Evolutionary conservation across 768 basidiomycete species (phyloP).

Genomic region (Cystobasidiopsis lactophilus): DNA sequence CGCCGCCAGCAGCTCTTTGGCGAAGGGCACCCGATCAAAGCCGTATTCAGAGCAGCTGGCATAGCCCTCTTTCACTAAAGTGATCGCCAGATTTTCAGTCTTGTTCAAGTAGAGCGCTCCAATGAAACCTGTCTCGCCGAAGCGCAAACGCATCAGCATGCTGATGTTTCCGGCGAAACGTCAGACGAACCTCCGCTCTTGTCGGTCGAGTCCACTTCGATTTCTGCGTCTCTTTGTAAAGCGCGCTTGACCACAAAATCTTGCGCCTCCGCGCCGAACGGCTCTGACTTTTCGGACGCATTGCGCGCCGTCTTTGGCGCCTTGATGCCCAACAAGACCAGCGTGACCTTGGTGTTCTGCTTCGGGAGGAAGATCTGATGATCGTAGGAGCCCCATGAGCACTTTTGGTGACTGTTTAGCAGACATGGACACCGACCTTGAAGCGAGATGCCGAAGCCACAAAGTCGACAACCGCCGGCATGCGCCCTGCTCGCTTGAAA

Average conservation of each 20-base stretch:
- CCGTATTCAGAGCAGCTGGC: conserved; percentile 75
- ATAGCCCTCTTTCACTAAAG: conserved; percentile 65
- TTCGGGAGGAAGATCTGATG: conserved; percentile 20
- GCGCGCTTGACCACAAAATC: conserved; percentile 57
- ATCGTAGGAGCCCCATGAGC: background rate
- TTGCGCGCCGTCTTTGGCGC: conserved; percentile 64
- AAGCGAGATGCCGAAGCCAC: conserved; percentile 86
- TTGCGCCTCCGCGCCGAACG: conserved; percentile 59
- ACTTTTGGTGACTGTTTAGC: background rate
- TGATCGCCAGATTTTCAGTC: conserved; percentile 60
- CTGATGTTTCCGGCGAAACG: conserved; percentile 35
- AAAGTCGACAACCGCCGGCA: conserved; percentile 73
- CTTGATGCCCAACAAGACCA: conserved; percentile 83
- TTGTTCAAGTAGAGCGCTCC: conserved; percentile 42
- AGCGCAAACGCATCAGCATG: conserved; percentile 37
- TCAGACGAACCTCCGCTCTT: conserved; percentile 51
- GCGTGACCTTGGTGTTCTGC: conserved; percentile 62
- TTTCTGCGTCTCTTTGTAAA: conserved; percentile 88
- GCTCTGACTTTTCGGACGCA: conserved; percentile 63
- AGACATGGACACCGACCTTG: conserved; percentile 48
- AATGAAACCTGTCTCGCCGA: background rate
- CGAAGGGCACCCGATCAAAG: conserved; percentile 59
- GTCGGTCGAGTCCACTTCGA: conserved; percentile 72
- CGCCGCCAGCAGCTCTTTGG: conserved; percentile 54
- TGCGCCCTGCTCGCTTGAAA: conserved; percentile 69